Percentiles rank a stretch among this genome's conserved stretches.
These are phyloP conservation scores for Margaritispora aquatica DNA, from an alignment of 495 filamentous ascomycete genomes.

Conservation along the genomic window DNA sequence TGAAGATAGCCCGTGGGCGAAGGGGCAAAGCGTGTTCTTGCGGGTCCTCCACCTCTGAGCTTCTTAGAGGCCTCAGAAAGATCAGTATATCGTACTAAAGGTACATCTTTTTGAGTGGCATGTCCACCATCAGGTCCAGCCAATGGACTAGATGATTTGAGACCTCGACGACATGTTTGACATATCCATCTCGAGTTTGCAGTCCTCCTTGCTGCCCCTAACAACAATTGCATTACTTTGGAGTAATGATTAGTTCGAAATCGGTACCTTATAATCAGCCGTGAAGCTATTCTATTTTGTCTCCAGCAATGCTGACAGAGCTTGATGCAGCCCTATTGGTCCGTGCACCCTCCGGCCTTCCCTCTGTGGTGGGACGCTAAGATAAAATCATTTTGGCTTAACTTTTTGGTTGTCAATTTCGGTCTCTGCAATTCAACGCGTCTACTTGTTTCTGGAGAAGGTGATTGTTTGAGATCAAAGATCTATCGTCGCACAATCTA, in stretches of 20 bases:
- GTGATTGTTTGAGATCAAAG: neutral
- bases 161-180: conserved; percentile 11
- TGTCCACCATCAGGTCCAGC: too few relatives aligned
- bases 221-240: conserved; percentile 16
- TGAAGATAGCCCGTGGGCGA: conserved; percentile 93
- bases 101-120: too few relatives aligned
- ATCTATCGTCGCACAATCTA: neutral
- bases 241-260: neutral
- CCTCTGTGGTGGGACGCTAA: conserved; percentile 15
- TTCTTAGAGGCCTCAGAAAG: conserved; percentile 1
- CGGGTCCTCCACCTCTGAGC: conserved; percentile 54
- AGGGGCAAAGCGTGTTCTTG: conserved; percentile 89
- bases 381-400: conserved; percentile 12
- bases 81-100: neutral
- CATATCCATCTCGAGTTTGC: conserved; percentile 19
- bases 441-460: neutral
- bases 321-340: conserved; percentile 1
- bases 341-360: conserved; percentile 2
- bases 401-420: neutral
- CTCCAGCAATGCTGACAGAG: neutral
- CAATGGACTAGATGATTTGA: neutral
- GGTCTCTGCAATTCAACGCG: neutral
- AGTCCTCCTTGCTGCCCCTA: conserved; percentile 4
- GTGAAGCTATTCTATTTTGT: neutral
- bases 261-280: neutral